phyloP scores from a whole-genome alignment of 148 eudicot genomes.

The Oxyria digyna region DNA sequence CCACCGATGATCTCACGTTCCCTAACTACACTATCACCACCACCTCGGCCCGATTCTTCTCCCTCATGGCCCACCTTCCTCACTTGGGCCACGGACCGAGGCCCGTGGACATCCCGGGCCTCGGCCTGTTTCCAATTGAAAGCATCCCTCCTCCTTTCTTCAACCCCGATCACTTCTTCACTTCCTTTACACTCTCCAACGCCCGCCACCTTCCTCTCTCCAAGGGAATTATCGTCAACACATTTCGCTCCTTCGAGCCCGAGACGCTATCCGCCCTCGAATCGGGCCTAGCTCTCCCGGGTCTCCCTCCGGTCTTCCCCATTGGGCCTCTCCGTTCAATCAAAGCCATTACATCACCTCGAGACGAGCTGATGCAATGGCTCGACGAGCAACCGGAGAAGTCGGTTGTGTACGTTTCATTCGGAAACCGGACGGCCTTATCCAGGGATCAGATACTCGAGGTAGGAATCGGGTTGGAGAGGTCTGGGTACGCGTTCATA shows the following conservation, averaged over 20 bases:
- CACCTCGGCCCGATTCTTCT: constrained; percentile 26
- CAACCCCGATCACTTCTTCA: constrained; percentile 21
- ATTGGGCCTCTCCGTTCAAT: constrained; percentile 17
- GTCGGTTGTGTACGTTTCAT: constrained; percentile 28
- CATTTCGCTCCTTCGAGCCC: constrained; percentile 20
- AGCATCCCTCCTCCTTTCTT: constrained; percentile 38
- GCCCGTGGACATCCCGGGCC: constrained; percentile 18
- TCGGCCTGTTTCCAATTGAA: constrained; percentile 16
- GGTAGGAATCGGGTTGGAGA: constrained; percentile 27
- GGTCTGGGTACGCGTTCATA: constrained; percentile 21
- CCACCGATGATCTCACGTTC: constrained; percentile 6
- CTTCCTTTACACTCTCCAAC: constrained; percentile 9
- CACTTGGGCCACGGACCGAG: neutral
- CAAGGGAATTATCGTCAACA: constrained; percentile 15
- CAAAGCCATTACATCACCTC: too few species aligned
- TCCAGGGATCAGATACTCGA: constrained; percentile 29
- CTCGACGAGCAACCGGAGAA: constrained; percentile 18
- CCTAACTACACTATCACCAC: constrained; percentile 22
- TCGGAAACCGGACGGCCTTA: constrained; percentile 37
- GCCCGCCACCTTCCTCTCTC: neutral
- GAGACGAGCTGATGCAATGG: constrained; percentile 17
- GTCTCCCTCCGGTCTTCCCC: constrained; percentile 12
- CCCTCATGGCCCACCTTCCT: constrained; percentile 22
- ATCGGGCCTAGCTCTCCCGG: constrained; percentile 4
- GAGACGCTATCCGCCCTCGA: constrained; percentile 15